Conservation (phyloP, 1,284 basidiomycete genomes). For the Trametes versicolor region DNA sequence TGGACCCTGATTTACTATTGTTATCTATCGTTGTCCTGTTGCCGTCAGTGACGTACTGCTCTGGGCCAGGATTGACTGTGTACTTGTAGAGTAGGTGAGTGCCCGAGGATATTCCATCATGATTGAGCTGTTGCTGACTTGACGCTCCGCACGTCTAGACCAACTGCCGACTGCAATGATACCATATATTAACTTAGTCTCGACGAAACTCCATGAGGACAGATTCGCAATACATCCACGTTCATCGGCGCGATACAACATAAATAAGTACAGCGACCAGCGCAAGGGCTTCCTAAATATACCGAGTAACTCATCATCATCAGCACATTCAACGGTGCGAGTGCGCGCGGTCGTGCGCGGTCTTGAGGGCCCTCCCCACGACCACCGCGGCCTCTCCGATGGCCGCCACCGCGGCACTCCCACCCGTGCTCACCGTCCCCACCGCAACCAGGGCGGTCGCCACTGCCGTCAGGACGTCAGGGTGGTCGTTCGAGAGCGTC, state of each 20-base stretch:
- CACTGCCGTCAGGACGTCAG: constrained; percentile 71
- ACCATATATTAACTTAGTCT: background rate
- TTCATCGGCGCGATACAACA: too few relatives aligned
- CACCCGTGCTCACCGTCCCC: constrained; percentile 65
- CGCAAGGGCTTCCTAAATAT: background rate
- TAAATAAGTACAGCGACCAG: background rate
- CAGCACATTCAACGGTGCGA: constrained; percentile 1
- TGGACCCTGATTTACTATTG: constrained; percentile 3
- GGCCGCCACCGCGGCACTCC: constrained; percentile 28
- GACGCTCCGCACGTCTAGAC: background rate
- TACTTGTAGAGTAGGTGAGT: constrained; percentile 6
- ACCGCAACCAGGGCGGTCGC: constrained; percentile 78
- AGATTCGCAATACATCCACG: too few relatives aligned
- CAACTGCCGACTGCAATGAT: too few relatives aligned
- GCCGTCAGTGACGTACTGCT: background rate
- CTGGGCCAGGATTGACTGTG: background rate
- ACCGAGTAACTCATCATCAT: background rate
- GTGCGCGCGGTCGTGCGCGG: constrained; percentile 29
- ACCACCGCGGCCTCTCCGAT: constrained; percentile 32
- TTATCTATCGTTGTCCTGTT: background rate
- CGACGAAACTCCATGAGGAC: background rate
- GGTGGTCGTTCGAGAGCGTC: constrained; percentile 71
- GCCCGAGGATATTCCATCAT: background rate
- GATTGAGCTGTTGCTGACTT: background rate
- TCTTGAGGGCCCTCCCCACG: constrained; percentile 31